Evolutionary conservation across 2,329 filamentous ascomycete genomes (phyloP).

Genomic region (Grosmannia serpens): DNA sequence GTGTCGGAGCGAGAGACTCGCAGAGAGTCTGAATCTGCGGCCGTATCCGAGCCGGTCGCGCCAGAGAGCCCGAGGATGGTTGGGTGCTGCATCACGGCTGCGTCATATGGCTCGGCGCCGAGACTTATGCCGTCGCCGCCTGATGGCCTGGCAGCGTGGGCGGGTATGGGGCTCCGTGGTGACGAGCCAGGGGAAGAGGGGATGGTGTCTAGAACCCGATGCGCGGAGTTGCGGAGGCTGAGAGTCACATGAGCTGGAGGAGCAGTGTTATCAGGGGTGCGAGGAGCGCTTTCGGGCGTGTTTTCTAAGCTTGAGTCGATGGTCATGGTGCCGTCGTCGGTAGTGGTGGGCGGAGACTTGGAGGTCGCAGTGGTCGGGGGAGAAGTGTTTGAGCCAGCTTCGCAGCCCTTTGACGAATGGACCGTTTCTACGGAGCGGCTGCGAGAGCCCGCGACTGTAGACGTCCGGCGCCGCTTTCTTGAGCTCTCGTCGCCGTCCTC

Average conservation of each 20-base stretch:
- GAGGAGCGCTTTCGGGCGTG: slow-evolving; percentile 26
- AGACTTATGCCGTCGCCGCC: slow-evolving; percentile 2
- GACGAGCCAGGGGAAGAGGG: slow-evolving; percentile 31
- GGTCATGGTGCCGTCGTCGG: slow-evolving; percentile 26
- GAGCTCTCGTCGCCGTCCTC: slow-evolving; percentile 40
- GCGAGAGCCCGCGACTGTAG: slow-evolving; percentile 38
- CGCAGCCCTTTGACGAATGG: slow-evolving; percentile 17
- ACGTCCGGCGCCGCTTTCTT: slow-evolving; percentile 52
- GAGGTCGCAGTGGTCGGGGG: neutral
- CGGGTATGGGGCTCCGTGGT: slow-evolving; percentile 16
- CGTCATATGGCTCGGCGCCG: slow-evolving; percentile 35
- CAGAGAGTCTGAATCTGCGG: slow-evolving; percentile 3
- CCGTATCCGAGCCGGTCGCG: neutral
- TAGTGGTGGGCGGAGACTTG: slow-evolving; percentile 12
- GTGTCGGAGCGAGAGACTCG: slow-evolving; percentile 26
- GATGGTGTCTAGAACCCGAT: slow-evolving; percentile 26
- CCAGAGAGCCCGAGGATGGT: neutral
- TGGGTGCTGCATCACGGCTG: neutral
- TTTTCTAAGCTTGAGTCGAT: slow-evolving; percentile 27
- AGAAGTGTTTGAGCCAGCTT: neutral
- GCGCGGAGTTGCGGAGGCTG: slow-evolving; percentile 38
- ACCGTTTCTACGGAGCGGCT: slow-evolving; percentile 38
- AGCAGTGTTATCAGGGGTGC: neutral
- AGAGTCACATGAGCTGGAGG: slow-evolving; percentile 34
- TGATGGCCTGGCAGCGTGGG: neutral